Conservation (phyloP, 2,329 filamentous ascomycete species). For the Byssothecium circinans region DNA sequence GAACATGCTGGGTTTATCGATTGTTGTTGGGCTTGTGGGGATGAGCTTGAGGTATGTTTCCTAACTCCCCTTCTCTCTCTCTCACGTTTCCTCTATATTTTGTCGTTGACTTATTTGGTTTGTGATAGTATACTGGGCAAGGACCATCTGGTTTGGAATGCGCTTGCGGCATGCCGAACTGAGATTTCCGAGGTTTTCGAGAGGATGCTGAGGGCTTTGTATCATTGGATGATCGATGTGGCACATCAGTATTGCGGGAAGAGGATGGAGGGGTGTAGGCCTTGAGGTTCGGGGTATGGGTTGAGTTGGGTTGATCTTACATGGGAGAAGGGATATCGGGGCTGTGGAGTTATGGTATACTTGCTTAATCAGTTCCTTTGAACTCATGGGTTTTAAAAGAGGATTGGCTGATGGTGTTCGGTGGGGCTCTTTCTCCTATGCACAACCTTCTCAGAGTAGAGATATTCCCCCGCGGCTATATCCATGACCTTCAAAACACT, state of each 20-base stretch:
- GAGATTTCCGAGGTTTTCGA: background rate
- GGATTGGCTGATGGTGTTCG: no score
- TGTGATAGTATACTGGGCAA: background rate
- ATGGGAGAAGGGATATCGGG: no score
- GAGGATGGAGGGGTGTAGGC: slow-evolving; percentile 2
- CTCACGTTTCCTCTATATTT: background rate
- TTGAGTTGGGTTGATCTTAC: no score
- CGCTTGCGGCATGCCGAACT: slow-evolving; percentile 4
- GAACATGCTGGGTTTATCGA: background rate
- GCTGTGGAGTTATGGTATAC: no score
- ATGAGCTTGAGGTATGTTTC: slow-evolving; percentile 4
- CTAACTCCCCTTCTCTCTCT: background rate
- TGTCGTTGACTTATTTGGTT: background rate
- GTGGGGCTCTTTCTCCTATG: no score
- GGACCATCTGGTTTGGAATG: slow-evolving; percentile 4
- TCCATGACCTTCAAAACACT: no score
- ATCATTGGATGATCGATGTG: background rate
- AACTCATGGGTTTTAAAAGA: no score
- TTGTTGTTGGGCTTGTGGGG: slow-evolving; percentile 7
- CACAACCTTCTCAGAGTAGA: no score
- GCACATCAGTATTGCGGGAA: slow-evolving; percentile 1
- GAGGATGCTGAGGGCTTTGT: background rate
- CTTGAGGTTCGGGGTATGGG: no score
- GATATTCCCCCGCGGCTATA: no score
- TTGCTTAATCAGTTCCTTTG: no score